Evolutionary conservation across 2,329 filamentous ascomycete species (phyloP).

Genomic region (Cladosporium sp.): DNA sequence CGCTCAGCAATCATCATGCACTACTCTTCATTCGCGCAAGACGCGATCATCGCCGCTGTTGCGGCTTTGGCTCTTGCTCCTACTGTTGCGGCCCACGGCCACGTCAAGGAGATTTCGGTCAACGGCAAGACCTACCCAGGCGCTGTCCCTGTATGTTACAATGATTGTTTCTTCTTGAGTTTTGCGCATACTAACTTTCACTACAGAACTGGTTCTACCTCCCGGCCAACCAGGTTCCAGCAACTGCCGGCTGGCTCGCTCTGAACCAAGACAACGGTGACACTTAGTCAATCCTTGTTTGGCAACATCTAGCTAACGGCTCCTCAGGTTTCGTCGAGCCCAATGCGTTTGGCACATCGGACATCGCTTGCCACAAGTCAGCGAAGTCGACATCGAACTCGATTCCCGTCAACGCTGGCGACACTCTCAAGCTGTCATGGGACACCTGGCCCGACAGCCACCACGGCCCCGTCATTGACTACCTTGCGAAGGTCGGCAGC

Average conservation of each 20-base stretch:
- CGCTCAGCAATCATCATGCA: conserved; percentile 14
- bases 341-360: conserved; percentile 27
- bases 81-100: conserved; percentile 47
- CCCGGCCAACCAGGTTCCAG: background rate
- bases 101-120: conserved; percentile 45
- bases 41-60: conserved; percentile 12
- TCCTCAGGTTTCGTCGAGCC: conserved; percentile 33
- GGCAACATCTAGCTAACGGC: background rate
- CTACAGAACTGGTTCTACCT: conserved; percentile 17
- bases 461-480: conserved; percentile 65
- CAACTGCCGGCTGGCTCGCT: conserved; percentile 19
- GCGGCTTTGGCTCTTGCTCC: conserved; percentile 18
- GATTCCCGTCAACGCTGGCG: conserved; percentile 61
- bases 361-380: conserved; percentile 52
- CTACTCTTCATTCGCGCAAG: conserved; percentile 21
- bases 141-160: background rate
- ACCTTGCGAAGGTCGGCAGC: conserved; percentile 61
- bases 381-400: conserved; percentile 54
- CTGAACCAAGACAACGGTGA: conserved; percentile 41
- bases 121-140: conserved; percentile 47
- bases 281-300: background rate
- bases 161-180: background rate
- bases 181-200: background rate
- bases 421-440: conserved; percentile 62
- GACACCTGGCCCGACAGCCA: conserved; percentile 65